Base-by-base conservation (phyloP, 2,329 filamentous ascomycete species). In the Cadophora luteo-olivacea region DNA sequence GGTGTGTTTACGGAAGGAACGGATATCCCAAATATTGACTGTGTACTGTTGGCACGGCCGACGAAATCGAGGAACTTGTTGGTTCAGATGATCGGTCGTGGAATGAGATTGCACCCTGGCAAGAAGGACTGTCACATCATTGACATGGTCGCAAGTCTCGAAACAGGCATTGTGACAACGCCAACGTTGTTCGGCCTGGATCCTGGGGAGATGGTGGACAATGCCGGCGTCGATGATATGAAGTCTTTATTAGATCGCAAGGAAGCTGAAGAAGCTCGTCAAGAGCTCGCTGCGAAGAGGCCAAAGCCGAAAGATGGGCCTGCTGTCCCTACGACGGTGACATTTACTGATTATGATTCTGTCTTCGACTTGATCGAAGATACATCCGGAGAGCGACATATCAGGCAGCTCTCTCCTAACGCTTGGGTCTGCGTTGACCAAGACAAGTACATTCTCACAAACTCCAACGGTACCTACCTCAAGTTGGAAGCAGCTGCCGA, bases 1-100 rank as follows among this genome's bases (percentile, higher is more conserved):
- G 94, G 94, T 9, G 92, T 99, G 51, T 98, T 97, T 76, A 98
- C 95, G 0, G 96, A 99, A 81, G 96, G 96, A 1, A 99, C 96
- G 0, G 96, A 99, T 76, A 97, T 99, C 38, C 96, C 97, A 6
- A 97, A 97, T 78, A 92, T 99, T 72, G 96, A 99, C 81, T 98
- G 96, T 77, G 88, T 99, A 29, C 78, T 99, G 9, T 85, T 99
- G 9, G 94, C 92, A 3, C 85, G 96, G 29, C 96, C 96, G 0
- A 99, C 96, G 1, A 90, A 91, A 73, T 98, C 96, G 19, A 89
- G 92, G n/a, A 98, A 97, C 74, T 83, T 99, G 2, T 87, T 99
- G 0, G 89, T 98, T 0, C 96, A 99, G 80, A 99, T 99, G 96
- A 97, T 99, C 70, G 96, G 96, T 0, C 87, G 96, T 75, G 96